phyloP scores from a whole-genome alignment of 2,329 filamentous ascomycete species.

The Teratosphaeria nubilosa region DNA sequence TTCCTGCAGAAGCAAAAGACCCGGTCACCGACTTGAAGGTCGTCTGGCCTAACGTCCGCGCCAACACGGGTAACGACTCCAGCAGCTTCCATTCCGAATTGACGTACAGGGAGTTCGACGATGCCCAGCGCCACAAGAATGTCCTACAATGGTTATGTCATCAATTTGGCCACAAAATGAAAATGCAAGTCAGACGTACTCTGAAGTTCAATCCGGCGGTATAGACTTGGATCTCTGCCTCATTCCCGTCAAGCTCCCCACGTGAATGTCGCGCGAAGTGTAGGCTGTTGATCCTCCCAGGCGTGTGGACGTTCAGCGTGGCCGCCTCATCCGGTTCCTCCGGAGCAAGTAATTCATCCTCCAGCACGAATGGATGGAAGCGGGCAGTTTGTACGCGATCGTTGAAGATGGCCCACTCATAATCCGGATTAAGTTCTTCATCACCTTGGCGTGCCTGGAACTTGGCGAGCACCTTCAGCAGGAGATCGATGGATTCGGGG shows the following conservation, averaged over 20 bases:
- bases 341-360: not conserved
- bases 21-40: constrained; percentile 18
- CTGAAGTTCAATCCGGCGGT: not conserved
- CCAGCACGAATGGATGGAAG: not conserved
- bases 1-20: constrained; percentile 4
- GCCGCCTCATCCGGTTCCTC: not conserved
- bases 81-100: constrained; percentile 26
- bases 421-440: not conserved
- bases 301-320: not conserved
- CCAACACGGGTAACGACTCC: constrained; percentile 24
- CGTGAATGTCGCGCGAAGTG: not conserved
- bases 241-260: not conserved
- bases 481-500: not conserved
- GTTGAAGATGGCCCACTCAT: not conserved
- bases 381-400: not conserved
- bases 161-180: not conserved
- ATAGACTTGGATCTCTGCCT: not conserved
- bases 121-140: not conserved
- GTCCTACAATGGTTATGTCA: not conserved
- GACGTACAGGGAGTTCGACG: not conserved
- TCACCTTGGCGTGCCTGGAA: not conserved
- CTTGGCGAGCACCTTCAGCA: not conserved
- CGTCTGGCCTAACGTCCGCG: constrained; percentile 10
- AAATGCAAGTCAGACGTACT: not conserved
- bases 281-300: not conserved